Base-by-base conservation (phyloP, 2,329 filamentous ascomycete species). In the Purpureocillium takamizusanense region DNA sequence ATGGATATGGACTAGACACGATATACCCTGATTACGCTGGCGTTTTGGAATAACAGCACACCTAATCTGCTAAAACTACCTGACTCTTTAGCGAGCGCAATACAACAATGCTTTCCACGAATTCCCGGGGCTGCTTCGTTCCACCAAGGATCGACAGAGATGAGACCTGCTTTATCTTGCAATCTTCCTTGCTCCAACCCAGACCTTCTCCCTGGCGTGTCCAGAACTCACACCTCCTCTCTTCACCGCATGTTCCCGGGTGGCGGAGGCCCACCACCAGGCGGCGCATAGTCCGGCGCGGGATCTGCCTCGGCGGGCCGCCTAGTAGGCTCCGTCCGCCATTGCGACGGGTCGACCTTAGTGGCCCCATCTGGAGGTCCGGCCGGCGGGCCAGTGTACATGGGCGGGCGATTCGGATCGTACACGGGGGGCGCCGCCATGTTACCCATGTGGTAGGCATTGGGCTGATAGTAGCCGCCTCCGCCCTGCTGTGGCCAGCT, bases 1-100 rank as follows among this genome's bases (percentile, higher is more conserved):
- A 86, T 85, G 81, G 79, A 84, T 37, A 84, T 85, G 81, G 79
- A 84, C 37, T 30, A 30, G 28, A 30, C 6, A 5, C 8, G 16
- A 21, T 28, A 31, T 27, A 32, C 25, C n/a, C 11, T 14, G 27
- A 9, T 14, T 4, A 7, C 13, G 4, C 31, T 5, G 35, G 35
- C 35, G 35, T 37, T 37, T 25, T n/a, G 35, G n/a, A 16, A n/a
- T 37, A 14, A 13, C n/a, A 12, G 28, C 13, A 30, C 21, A 30
- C 6, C 5, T 30, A 12, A 14, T 30, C 7, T 30, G 12, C 11
- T 30, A 6, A 30, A 30, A 13, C 21, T 25, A 25, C 21, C 21
- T 25, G 21, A 25, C 21, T 25, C 10, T 25, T 25, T 15, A 18
- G 25, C 7, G 12, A 14, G 34, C 21, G 21, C 21, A 25, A 25